These are phyloP conservation scores for Fomitopsis pinicola DNA, from an alignment of 1,284 basidiomycete genomes.

Conservation along the genomic window DNA sequence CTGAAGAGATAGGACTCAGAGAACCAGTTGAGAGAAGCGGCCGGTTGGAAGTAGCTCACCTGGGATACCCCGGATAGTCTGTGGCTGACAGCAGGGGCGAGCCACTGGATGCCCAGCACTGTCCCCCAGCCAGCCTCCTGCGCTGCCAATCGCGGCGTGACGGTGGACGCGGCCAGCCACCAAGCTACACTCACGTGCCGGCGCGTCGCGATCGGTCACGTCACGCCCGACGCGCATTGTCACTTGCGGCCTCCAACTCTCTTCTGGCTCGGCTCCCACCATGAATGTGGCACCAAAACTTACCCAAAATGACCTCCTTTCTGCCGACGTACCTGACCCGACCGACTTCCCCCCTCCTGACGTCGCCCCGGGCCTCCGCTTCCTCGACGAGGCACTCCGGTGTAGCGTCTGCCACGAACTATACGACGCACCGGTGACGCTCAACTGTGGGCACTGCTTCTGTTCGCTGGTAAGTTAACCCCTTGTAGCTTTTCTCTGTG, in stretches of 20 bases:
- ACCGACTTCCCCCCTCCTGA: constrained; percentile 55
- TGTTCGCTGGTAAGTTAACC: constrained; percentile 60
- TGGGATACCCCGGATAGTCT: too few relatives aligned
- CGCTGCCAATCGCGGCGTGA: too few relatives aligned
- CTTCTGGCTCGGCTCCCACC: too few relatives aligned
- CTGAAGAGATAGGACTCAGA: too few relatives aligned
- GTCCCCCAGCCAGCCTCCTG: not conserved
- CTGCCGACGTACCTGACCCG: constrained; percentile 37
- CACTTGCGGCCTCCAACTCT: not conserved
- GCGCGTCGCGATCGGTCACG: constrained; percentile 2
- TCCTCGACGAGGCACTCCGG: constrained; percentile 58
- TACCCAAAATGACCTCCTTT: not conserved
- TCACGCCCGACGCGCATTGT: not conserved
- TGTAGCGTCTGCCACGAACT: constrained; percentile 72
- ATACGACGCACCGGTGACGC: constrained; percentile 64
- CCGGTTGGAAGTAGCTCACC: too few relatives aligned
- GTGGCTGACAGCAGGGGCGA: not conserved
- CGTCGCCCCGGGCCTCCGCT: constrained; percentile 47
- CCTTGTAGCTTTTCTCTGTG: not conserved
- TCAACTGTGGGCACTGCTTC: constrained; percentile 72
- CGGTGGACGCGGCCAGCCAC: not conserved
- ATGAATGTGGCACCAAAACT: not conserved
- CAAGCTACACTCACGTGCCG: not conserved
- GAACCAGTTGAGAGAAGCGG: too few relatives aligned
- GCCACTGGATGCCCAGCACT: too few relatives aligned